Conservation (phyloP, 225 moss, liverwort and hornwort species). For the Pleurozium schreberi region DNA sequence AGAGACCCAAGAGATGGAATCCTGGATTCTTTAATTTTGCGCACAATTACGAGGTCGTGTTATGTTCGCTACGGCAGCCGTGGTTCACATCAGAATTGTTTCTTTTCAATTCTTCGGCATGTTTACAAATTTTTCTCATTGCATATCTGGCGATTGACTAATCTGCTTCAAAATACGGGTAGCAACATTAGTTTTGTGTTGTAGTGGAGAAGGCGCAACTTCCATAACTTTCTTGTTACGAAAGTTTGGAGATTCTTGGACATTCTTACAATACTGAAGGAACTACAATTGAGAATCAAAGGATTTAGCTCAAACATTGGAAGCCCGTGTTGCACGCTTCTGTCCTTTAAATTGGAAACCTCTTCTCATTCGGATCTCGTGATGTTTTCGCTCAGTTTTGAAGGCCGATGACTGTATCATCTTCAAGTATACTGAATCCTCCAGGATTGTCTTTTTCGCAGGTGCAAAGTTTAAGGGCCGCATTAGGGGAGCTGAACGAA, state of each 20-base stretch:
- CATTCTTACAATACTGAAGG: not conserved
- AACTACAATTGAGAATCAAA: not conserved
- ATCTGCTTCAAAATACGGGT: not conserved
- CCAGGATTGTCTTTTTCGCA: constrained; percentile 1
- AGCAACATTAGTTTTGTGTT: too few species aligned
- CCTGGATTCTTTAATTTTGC: not conserved
- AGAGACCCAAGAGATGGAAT: not conserved
- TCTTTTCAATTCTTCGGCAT: not conserved
- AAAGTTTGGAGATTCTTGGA: not conserved
- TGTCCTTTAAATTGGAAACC: not conserved
- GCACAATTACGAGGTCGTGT: not conserved
- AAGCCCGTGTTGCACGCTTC: not conserved
- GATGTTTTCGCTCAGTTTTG: not conserved
- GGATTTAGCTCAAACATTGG: not conserved
- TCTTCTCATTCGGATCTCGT: not conserved
- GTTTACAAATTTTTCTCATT: not conserved
- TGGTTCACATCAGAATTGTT: not conserved
- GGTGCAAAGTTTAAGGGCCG: constrained; percentile 55
- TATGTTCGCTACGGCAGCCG: not conserved
- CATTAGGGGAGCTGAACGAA: constrained; percentile 45
- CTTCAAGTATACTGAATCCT: not conserved
- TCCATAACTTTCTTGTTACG: not conserved
- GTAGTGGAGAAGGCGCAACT: not conserved
- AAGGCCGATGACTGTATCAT: not conserved
- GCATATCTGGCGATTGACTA: not conserved